phyloP scores from a whole-genome alignment of 768 basidiomycete genomes.

The Amanita subjunquillea region DNA sequence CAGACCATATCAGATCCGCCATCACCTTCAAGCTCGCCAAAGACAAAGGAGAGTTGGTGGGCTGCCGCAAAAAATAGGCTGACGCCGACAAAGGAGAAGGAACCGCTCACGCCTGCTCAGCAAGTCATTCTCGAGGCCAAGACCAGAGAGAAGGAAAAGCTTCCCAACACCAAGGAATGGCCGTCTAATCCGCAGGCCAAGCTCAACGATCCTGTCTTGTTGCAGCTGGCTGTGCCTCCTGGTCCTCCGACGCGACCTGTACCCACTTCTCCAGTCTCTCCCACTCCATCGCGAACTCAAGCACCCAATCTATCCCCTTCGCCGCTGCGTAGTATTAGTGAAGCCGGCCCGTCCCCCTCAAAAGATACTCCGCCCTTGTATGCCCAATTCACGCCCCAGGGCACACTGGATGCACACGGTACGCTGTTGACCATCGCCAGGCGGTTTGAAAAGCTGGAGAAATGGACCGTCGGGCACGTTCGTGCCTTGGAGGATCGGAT shows the following conservation, averaged over 20 bases:
- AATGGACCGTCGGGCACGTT: slow-evolving; percentile 84
- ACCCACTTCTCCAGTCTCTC: slow-evolving; percentile 59
- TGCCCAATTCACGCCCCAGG: slow-evolving; percentile 63
- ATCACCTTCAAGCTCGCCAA: slow-evolving; percentile 46
- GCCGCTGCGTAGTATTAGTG: slow-evolving; percentile 39
- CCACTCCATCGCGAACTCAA: slow-evolving; percentile 35
- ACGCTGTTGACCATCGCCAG: slow-evolving; percentile 68
- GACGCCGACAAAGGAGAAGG: slow-evolving; percentile 69
- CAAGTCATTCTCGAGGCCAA: slow-evolving; percentile 73
- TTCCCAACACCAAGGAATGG: slow-evolving; percentile 44
- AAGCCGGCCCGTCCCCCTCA: slow-evolving; percentile 36
- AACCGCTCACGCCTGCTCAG: slow-evolving; percentile 74
- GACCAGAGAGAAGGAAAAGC: slow-evolving; percentile 46
- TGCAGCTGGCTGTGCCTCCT: slow-evolving; percentile 45
- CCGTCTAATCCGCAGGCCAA: slow-evolving; percentile 42
- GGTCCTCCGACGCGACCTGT: slow-evolving; percentile 26
- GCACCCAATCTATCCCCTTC: slow-evolving; percentile 54
- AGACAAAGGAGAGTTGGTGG: slow-evolving; percentile 71
- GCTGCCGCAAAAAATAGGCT: slow-evolving; percentile 61
- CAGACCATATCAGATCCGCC: slow-evolving; percentile 47
- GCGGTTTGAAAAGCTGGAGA: slow-evolving; percentile 83
- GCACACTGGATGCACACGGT: slow-evolving; percentile 63
- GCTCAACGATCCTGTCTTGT: slow-evolving; percentile 44
- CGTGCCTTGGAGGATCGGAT: slow-evolving; percentile 85
- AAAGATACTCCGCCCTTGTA: slow-evolving; percentile 62